Evolutionary conservation across 495 filamentous ascomycete genomes (phyloP).

Genomic region (Polyplosphaeria fusca): DNA sequence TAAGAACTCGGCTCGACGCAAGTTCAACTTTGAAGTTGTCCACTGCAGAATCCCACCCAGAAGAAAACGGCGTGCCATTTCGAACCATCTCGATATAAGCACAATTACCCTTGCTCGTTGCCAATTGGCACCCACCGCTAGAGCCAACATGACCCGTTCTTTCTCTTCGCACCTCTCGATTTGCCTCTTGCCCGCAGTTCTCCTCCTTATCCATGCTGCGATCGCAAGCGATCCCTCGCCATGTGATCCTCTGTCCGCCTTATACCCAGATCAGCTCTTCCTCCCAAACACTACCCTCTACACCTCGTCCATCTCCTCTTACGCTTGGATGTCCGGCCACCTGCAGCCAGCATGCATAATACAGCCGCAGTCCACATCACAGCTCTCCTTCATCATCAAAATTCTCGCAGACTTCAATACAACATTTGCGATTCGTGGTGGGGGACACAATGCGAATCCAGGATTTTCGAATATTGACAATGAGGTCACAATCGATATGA

Average conservation of each 20-base stretch:
- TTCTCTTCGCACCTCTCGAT: too few relatives aligned
- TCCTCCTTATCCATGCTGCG: too few relatives aligned
- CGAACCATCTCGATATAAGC: too few relatives aligned
- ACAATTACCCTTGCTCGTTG: too few relatives aligned
- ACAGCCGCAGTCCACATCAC: constrained; percentile 2
- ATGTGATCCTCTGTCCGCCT: not conserved
- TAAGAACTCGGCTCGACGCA: too few relatives aligned
- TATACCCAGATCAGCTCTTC: not conserved
- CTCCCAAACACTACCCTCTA: not conserved
- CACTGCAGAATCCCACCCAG: too few relatives aligned
- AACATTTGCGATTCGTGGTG: constrained; percentile 40
- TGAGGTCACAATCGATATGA: constrained; percentile 40
- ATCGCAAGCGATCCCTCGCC: not conserved
- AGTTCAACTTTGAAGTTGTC: too few relatives aligned
- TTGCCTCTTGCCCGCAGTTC: too few relatives aligned
- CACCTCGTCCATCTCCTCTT: not conserved
- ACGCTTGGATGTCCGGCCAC: not conserved
- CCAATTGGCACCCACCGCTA: too few relatives aligned
- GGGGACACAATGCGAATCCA: constrained; percentile 34
- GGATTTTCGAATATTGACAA: constrained; percentile 37
- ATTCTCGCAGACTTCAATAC: not conserved
- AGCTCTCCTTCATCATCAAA: constrained; percentile 4
- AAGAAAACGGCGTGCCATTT: too few relatives aligned
- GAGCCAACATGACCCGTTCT: too few relatives aligned
- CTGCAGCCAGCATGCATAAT: constrained; percentile 11